Evolutionary conservation across 176 grass and related monocot genomes (phyloP).

Genomic region (Carex littledalei): DNA sequence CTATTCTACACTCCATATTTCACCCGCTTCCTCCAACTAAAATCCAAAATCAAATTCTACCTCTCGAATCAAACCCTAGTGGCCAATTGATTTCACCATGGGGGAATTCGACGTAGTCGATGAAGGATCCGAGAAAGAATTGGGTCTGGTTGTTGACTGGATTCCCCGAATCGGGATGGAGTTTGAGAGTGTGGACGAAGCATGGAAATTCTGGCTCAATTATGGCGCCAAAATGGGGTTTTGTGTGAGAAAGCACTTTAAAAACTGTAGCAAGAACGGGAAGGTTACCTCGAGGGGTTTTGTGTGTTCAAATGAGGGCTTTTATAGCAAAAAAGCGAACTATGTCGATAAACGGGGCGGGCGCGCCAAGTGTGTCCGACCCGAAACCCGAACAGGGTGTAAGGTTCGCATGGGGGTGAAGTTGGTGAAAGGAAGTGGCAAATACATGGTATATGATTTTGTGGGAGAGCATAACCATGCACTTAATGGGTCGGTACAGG

Average conservation of each 20-base stretch:
- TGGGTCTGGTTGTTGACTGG: constrained; percentile 4
- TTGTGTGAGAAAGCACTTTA: constrained; percentile 25
- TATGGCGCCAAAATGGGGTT: constrained; percentile 25
- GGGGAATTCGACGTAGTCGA: constrained; percentile 5
- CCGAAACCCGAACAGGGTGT: constrained; percentile 23
- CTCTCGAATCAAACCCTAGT: constrained; percentile 3
- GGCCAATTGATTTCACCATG: neutral
- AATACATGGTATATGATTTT: constrained; percentile 27
- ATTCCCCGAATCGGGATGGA: constrained; percentile 22
- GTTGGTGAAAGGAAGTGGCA: constrained; percentile 8
- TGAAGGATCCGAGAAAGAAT: constrained; percentile 8
- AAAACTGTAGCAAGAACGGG: constrained; percentile 23
- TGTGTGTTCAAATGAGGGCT: constrained; percentile 26
- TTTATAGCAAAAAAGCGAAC: neutral
- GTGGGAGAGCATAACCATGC: constrained; percentile 25
- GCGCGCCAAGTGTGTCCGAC: neutral
- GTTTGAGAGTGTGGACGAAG: constrained; percentile 22
- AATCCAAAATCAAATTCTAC: neutral
- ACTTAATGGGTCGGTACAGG: constrained; percentile 1
- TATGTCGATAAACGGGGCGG: constrained; percentile 1
- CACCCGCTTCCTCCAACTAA: neutral
- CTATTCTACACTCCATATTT: constrained; percentile 18
- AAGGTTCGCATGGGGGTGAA: constrained; percentile 26
- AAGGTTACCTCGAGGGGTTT: constrained; percentile 23
- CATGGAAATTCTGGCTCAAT: constrained; percentile 27